Base-by-base conservation (phyloP, 2,329 filamentous ascomycete species). In the Botrytis hyacinthi region DNA sequence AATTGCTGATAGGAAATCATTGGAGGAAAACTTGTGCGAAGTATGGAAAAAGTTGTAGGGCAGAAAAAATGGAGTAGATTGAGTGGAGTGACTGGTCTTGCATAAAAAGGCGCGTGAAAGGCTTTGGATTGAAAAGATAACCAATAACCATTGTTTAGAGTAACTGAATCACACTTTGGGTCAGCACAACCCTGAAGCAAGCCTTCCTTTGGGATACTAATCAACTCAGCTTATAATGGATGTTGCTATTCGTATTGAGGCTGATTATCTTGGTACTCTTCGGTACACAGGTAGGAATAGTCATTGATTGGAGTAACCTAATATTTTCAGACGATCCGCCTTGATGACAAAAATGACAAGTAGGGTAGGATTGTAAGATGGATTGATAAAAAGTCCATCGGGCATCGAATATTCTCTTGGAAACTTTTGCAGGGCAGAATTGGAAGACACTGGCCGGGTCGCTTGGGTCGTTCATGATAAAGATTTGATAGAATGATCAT, bases 221-320 rank as follows among this genome's bases (percentile, higher is more conserved):
- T 57, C n/a, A 57, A 69, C 60, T 73, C 72, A 75, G 70, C 73
- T 73, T n/a, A 7, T 22, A 1, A 26, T 32, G 48, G 48, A 3
- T 40, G 66, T 74, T 75, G 44, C 74, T 76, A 75, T 76, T 75
- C 75, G 61, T 63, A 68, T 66, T 72, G 74, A 74, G 75, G 75
- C 74, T 76, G 73, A 63, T 70, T 37, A 32, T 68, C 61, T 65
- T 8, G 29, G 46, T 26, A 7, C 48, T 54, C 48, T n/a, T n/a
- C 48, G n/a, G 26, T 54, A 54, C 48, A 16, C 16, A 54, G 26
- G 44, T 42, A 26, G 26, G n/a, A 63, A 69, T 60, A 44, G 59
- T 22, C 51, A 51, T 54, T 61, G 29, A 37, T 26, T 29, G 51
- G 44, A 12, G 65, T 42, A 62, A n/a, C 46, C 22, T 48, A 16